Evolutionary conservation across 2,329 filamentous ascomycete genomes (phyloP).

Genomic region (Colletotrichum orchidophilum): DNA sequence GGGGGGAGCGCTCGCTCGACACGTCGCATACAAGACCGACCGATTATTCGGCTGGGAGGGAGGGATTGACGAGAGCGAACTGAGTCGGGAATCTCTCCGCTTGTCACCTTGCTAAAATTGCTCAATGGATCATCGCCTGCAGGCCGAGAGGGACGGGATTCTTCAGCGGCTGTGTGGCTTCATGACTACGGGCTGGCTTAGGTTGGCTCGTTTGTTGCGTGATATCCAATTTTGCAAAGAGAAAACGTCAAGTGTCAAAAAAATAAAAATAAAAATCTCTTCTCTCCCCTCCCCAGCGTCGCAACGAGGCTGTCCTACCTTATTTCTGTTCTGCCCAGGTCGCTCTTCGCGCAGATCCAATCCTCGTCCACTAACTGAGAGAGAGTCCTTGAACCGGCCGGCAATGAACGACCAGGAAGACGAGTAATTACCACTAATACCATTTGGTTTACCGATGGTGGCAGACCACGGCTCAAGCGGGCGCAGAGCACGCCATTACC

Average conservation of each 20-base stretch:
- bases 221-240: background rate
- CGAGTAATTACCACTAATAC: background rate
- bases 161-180: background rate
- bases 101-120: background rate
- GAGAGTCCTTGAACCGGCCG: background rate
- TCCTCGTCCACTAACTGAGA: background rate
- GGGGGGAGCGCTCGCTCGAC: background rate
- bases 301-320: conserved; percentile 6
- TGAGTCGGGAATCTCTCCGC: conserved; percentile 1
- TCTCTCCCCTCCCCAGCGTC: background rate
- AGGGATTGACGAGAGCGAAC: background rate
- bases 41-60: background rate
- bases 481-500: conserved; percentile 24
- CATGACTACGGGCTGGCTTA: background rate
- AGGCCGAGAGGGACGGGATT: background rate
- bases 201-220: background rate
- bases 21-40: conserved; percentile 5
- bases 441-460: background rate
- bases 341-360: background rate
- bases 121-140: background rate
- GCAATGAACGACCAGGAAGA: background rate
- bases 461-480: conserved; percentile 25
- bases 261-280: background rate
- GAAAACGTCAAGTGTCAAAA: no score
- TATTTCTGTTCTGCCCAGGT: background rate